Percentiles rank a stretch among this genome's conserved stretches.
phyloP scores from a whole-genome alignment of 768 basidiomycete species.

The Suillus subluteus region DNA sequence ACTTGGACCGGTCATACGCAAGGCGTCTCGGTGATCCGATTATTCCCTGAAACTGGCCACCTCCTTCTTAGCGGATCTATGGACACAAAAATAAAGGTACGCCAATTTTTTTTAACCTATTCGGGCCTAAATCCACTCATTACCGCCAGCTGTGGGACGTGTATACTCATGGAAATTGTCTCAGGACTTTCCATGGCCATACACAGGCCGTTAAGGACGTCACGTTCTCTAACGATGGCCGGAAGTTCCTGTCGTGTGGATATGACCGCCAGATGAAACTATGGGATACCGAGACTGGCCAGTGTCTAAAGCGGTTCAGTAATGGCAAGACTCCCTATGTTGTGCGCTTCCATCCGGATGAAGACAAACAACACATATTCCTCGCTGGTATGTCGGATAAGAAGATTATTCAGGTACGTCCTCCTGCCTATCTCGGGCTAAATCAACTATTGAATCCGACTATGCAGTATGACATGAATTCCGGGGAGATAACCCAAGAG shows the following conservation, averaged over 20 bases:
- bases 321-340: constrained; percentile 99
- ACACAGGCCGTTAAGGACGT: constrained; percentile 96
- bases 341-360: constrained; percentile 92
- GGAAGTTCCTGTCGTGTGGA: constrained; percentile 85
- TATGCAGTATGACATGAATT: constrained; percentile 88
- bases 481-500: constrained; percentile 95
- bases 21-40: constrained; percentile 90
- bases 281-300: constrained; percentile 99
- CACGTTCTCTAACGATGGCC: constrained; percentile 92
- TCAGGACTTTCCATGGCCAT: constrained; percentile 97
- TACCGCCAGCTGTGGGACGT: constrained; percentile 90
- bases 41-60: constrained; percentile 93
- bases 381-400: constrained; percentile 99
- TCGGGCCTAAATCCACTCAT: constrained; percentile 11
- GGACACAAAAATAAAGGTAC: constrained; percentile 98
- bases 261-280: constrained; percentile 98
- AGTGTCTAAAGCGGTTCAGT: constrained; percentile 94
- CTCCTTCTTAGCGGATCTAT: constrained; percentile 92
- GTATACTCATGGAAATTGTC: constrained; percentile 94
- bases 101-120: constrained; percentile 18
- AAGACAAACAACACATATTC: constrained; percentile 95
- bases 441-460: background rate
- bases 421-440: constrained; percentile 5
- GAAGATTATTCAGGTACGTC: constrained; percentile 92
- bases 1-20: constrained; percentile 99